Evolutionary conservation across 2,329 filamentous ascomycete species (phyloP).

Genomic region (Hirsutella rhossiliensis): DNA sequence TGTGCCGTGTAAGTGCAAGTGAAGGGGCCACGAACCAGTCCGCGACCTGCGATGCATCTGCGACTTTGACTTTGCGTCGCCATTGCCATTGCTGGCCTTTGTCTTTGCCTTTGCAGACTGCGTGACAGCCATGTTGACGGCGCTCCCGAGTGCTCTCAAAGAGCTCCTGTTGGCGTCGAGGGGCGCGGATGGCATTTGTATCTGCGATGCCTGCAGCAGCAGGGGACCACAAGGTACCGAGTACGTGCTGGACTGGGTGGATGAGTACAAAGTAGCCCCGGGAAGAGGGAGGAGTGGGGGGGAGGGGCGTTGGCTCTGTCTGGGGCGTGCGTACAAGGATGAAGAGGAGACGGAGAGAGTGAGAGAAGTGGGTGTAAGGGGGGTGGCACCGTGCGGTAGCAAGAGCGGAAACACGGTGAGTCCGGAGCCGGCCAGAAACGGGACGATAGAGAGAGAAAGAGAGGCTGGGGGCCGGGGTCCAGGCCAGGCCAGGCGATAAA

Average conservation of each 20-base stretch:
- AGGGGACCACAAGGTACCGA: slow-evolving; percentile 7
- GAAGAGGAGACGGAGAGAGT: slow-evolving; percentile 9
- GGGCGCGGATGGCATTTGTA: slow-evolving; percentile 54
- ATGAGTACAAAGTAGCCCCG: slow-evolving; percentile 10
- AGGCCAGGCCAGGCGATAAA: slow-evolving; percentile 10
- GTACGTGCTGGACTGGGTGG: neutral
- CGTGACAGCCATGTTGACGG: slow-evolving; percentile 49
- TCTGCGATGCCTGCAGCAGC: neutral
- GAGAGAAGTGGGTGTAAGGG: slow-evolving; percentile 3
- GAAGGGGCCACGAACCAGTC: slow-evolving; percentile 55
- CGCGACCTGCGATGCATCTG: slow-evolving; percentile 92
- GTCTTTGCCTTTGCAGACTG: slow-evolving; percentile 47
- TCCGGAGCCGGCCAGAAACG: slow-evolving; percentile 15
- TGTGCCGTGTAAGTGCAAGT: too few species aligned
- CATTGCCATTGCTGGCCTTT: slow-evolving; percentile 34
- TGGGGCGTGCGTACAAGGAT: neutral
- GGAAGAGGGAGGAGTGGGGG: slow-evolving; percentile 11
- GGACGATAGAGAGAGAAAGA: slow-evolving; percentile 12
- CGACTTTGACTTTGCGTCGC: slow-evolving; percentile 50
- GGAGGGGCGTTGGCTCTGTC: slow-evolving; percentile 1
- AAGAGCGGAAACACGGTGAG: slow-evolving; percentile 1
- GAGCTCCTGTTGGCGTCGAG: slow-evolving; percentile 43
- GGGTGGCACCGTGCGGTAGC: neutral
- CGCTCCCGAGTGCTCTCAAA: slow-evolving; percentile 27
- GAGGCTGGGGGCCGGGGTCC: slow-evolving; percentile 8